A percentile compares a stretch with the other conserved stretches of the same genome.
phyloP scores from a whole-genome alignment of 2,329 filamentous ascomycete genomes.

The Alternaria gansuensis region DNA sequence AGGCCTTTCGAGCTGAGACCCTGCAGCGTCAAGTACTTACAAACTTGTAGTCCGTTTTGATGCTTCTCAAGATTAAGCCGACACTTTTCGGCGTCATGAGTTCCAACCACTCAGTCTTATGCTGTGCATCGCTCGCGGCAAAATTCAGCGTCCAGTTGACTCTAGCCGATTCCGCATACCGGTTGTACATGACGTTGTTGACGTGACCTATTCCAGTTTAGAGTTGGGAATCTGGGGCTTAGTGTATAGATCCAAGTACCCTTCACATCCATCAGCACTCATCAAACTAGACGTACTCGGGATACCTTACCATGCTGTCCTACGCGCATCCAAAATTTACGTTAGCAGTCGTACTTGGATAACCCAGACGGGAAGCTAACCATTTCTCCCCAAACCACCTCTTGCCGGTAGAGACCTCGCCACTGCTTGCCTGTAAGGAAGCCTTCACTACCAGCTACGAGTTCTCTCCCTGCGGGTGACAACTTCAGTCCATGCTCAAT shows the following conservation, averaged over 20 bases:
- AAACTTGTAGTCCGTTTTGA: slow-evolving; percentile 87
- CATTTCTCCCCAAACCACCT: slow-evolving; percentile 87
- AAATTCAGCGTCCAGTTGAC: slow-evolving; percentile 81
- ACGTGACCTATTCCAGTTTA: slow-evolving; percentile 69
- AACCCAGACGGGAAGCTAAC: slow-evolving; percentile 55
- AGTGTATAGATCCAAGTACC: slow-evolving; percentile 20
- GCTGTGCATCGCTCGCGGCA: slow-evolving; percentile 67
- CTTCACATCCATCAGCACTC: slow-evolving; percentile 16
- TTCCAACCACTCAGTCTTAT: slow-evolving; percentile 71
- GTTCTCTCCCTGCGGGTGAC: slow-evolving; percentile 60
- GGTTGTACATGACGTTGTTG: slow-evolving; percentile 85
- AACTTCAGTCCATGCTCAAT: neutral
- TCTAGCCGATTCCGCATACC: slow-evolving; percentile 82
- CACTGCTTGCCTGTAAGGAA: slow-evolving; percentile 72
- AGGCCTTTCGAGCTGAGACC: no score
- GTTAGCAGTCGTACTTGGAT: slow-evolving; percentile 35
- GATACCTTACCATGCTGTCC: slow-evolving; percentile 65
- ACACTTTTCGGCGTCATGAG: slow-evolving; percentile 71
- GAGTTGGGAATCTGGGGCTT: slow-evolving; percentile 11
- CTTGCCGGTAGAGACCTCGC: slow-evolving; percentile 70
- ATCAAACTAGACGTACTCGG: neutral
- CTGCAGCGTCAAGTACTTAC: slow-evolving; percentile 60
- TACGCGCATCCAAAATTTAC: slow-evolving; percentile 35
- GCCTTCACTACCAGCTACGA: slow-evolving; percentile 78
- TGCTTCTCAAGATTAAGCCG: slow-evolving; percentile 81